Evolutionary conservation across 108 stramenopile species (phyloP).

Genomic region (Fragilariopsis cylindrus): DNA sequence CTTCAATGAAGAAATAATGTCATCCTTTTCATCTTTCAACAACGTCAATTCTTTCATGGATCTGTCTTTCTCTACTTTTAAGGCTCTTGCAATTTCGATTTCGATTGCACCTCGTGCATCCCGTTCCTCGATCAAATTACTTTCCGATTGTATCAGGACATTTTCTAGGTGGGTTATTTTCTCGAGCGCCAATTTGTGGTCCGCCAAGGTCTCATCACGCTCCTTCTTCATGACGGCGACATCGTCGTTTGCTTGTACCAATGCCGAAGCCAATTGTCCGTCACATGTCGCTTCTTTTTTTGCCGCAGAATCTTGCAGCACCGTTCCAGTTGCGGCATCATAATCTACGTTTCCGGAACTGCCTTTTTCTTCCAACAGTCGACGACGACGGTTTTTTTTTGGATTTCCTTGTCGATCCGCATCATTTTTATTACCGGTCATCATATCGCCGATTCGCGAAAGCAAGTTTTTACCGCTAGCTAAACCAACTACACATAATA

Average conservation of each 20-base stretch:
- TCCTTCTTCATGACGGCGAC: slow-evolving; percentile 11
- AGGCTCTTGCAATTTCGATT: background rate
- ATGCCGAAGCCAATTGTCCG: slow-evolving; percentile 28
- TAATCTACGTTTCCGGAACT: slow-evolving; percentile 13
- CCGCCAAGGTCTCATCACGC: slow-evolving; percentile 16
- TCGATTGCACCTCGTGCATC: background rate
- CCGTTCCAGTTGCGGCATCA: slow-evolving; percentile 34
- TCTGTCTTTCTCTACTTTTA: slow-evolving; percentile 9
- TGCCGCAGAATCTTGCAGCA: background rate
- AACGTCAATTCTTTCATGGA: slow-evolving; percentile 19
- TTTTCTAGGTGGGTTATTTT: slow-evolving; percentile 8
- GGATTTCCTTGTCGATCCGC: no score
- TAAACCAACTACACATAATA: background rate
- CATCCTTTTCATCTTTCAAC: background rate
- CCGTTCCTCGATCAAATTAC: background rate
- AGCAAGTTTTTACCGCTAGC: slow-evolving; percentile 9
- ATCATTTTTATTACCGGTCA: background rate
- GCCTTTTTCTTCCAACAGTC: slow-evolving; percentile 6
- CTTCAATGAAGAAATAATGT: slow-evolving; percentile 7
- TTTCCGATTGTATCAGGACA: background rate
- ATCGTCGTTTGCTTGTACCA: slow-evolving; percentile 30
- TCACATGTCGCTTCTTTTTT: slow-evolving; percentile 21
- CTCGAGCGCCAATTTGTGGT: background rate
- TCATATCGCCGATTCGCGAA: background rate
- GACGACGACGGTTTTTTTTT: background rate